A percentile compares a stretch with the other conserved stretches of the same genome.
Evolutionary conservation across 2,329 filamentous ascomycete genomes (phyloP).

Genomic region (Botrytis pseudocinerea): DNA sequence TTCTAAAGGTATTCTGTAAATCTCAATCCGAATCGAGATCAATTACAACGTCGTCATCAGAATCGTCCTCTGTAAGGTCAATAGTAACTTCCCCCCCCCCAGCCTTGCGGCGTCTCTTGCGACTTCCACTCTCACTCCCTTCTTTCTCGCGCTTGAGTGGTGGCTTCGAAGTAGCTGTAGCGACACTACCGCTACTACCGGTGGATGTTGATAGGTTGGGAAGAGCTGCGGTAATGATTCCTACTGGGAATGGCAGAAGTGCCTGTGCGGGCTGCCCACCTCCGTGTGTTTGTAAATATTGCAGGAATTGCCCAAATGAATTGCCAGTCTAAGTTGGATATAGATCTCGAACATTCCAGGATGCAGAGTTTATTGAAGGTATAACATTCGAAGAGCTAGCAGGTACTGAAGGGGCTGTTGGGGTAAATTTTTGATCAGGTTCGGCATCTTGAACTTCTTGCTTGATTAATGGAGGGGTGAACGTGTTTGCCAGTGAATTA

Average conservation of each 20-base stretch:
- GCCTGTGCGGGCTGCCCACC: not conserved
- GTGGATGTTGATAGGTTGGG: not conserved
- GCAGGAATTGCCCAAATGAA: not conserved
- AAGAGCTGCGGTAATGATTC: not conserved
- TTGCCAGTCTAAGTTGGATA: not conserved
- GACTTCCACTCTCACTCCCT: not conserved
- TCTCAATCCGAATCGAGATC: not conserved
- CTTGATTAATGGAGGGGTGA: not conserved
- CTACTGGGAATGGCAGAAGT: not conserved
- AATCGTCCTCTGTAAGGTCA: slow-evolving; percentile 9
- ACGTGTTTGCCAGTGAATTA: not conserved
- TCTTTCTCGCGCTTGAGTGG: not conserved
- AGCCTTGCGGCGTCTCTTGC: not conserved
- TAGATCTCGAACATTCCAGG: not conserved
- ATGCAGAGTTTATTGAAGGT: not conserved
- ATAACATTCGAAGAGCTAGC: not conserved
- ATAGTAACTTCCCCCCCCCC: not conserved
- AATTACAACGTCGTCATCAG: slow-evolving; percentile 5
- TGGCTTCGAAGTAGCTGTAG: not conserved
- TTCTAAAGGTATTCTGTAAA: not conserved
- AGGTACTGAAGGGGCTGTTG: no score
- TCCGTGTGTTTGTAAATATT: not conserved
- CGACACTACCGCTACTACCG: not conserved
- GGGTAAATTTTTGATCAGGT: accelerated
- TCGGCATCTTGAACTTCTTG: not conserved